Conservation (phyloP, 768 basidiomycete species). For the Mycena vulgaris region DNA sequence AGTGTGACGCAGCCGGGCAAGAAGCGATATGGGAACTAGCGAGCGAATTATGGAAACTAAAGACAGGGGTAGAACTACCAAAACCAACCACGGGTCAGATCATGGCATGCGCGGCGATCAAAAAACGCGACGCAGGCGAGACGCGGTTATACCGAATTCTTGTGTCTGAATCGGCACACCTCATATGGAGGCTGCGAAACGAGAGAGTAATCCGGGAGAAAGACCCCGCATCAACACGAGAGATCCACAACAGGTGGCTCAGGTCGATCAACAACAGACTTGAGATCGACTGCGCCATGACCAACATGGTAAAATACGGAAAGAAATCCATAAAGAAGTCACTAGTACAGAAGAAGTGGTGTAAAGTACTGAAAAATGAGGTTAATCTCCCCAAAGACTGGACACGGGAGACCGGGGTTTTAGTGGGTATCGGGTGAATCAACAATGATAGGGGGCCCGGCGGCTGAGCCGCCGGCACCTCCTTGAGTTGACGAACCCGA, state of each 20-base stretch:
- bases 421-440: slow-evolving; percentile 16
- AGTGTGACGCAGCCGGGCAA: no score
- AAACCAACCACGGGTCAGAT: background rate
- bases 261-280: slow-evolving; percentile 3
- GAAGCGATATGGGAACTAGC: background rate
- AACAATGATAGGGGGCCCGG: background rate
- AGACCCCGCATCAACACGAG: background rate
- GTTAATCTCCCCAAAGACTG: slow-evolving; percentile 12
- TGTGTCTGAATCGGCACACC: slow-evolving; percentile 13
- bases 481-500: background rate
- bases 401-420: slow-evolving; percentile 16
- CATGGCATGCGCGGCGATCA: no score
- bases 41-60: background rate
- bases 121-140: no score
- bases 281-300: background rate
- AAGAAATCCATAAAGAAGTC: background rate
- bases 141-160: no score
- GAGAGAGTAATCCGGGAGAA: slow-evolving; percentile 5
- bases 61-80: background rate
- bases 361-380: slow-evolving; percentile 14
- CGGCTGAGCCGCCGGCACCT: background rate
- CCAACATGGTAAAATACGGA: slow-evolving; percentile 1
- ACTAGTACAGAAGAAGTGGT: slow-evolving; percentile 8
- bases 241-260: slow-evolving; percentile 19
- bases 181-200: slow-evolving; percentile 17